These are phyloP conservation scores for Candida albicans DNA, from an alignment of 1,139 yeast species.

Conservation along the genomic window DNA sequence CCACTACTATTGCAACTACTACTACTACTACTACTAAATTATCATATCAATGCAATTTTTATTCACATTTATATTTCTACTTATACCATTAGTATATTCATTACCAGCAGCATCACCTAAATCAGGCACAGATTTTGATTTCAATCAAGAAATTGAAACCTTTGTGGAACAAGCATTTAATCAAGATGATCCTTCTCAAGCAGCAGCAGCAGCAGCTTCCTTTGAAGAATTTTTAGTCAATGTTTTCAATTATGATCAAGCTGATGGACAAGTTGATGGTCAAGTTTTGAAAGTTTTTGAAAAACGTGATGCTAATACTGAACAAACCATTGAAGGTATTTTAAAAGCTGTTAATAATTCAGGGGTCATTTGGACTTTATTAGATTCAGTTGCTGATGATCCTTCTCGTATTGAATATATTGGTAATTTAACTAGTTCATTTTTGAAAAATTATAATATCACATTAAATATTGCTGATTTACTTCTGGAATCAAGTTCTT, in stretches of 20 bases:
- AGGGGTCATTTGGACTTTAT: conserved; percentile 36
- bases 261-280: conserved; percentile 13
- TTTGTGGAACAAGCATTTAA: conserved; percentile 14
- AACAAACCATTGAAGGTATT: conserved; percentile 23
- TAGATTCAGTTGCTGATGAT: conserved; percentile 38
- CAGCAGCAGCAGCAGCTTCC: not conserved
- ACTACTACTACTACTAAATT: not conserved
- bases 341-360: conserved; percentile 33
- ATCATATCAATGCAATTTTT: not conserved
- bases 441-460: conserved; percentile 15
- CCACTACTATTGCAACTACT: not conserved
- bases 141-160: conserved; percentile 16
- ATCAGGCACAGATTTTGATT: conserved; percentile 19
- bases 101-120: conserved; percentile 23
- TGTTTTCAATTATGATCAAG: conserved; percentile 7
- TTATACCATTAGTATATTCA: conserved; percentile 8
- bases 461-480: conserved; percentile 10
- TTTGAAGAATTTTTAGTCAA: conserved; percentile 13
- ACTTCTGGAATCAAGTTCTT: not conserved
- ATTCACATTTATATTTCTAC: conserved; percentile 7
- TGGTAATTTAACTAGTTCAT: conserved; percentile 31
- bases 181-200: not conserved
- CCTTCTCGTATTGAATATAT: conserved; percentile 29
- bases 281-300: conserved; percentile 5
- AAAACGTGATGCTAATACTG: conserved; percentile 20